These are phyloP conservation scores for Plectosphaerella cucumerina DNA, from an alignment of 2,329 filamentous ascomycete genomes.

Conservation along the genomic window DNA sequence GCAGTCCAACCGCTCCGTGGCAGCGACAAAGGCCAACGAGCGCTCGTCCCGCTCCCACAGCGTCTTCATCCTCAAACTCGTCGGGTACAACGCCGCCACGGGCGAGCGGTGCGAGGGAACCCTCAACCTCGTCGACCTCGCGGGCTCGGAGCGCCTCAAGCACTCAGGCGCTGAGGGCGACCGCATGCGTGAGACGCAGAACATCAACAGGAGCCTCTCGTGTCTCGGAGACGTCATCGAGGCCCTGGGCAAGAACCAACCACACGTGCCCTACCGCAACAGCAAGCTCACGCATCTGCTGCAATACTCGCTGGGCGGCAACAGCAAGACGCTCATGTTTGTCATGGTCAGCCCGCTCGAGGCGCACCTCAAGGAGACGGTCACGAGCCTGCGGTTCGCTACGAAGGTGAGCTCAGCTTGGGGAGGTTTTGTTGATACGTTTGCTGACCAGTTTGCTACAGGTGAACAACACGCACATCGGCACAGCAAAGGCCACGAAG, in stretches of 20 bases:
- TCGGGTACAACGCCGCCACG: constrained; percentile 67
- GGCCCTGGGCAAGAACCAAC: constrained; percentile 70
- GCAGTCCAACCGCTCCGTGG: constrained; percentile 82
- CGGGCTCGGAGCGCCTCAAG: constrained; percentile 86
- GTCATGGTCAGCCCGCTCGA: constrained; percentile 95
- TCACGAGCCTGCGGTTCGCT: constrained; percentile 93
- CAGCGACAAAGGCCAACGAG: constrained; percentile 96
- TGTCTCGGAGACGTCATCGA: constrained; percentile 94
- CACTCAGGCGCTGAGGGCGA: constrained; percentile 84
- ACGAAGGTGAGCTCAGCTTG: constrained; percentile 64
- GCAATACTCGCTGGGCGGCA: constrained; percentile 91
- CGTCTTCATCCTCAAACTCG: constrained; percentile 85
- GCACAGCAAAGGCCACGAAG: constrained; percentile 74
- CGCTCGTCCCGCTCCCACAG: constrained; percentile 91
- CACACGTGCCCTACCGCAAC: constrained; percentile 94
- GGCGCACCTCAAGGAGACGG: constrained; percentile 84
- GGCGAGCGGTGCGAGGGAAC: constrained; percentile 87
- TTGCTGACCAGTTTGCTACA: constrained; percentile 26
- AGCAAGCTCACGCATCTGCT: constrained; percentile 95
- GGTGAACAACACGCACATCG: constrained; percentile 88
- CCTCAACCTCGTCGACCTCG: constrained; percentile 91
- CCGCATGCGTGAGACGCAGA: constrained; percentile 88
- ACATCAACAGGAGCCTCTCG: constrained; percentile 92
- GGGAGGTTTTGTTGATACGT: constrained; percentile 10
- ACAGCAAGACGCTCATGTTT: constrained; percentile 98